These are phyloP conservation scores for Lophiotrema nucula DNA, from an alignment of 495 filamentous ascomycete species.

Conservation along the genomic window DNA sequence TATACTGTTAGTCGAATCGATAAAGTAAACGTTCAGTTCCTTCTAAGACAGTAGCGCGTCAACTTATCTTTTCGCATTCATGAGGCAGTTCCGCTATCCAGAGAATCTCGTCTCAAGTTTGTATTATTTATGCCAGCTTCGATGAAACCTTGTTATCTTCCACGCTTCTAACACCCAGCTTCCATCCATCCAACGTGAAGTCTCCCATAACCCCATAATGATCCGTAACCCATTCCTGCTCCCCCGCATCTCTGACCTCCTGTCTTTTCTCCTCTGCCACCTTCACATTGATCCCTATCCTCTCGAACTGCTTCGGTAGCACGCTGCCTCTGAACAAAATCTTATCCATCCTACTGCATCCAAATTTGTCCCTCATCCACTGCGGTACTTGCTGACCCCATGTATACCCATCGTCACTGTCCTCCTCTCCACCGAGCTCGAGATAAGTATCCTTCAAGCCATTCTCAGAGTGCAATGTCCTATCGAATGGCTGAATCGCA, in stretches of 20 bases:
- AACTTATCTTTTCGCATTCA: too few relatives aligned
- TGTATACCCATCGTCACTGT: conserved; percentile 51
- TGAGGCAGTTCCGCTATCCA: too few relatives aligned
- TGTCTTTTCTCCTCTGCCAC: conserved; percentile 33
- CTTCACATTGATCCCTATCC: conserved; percentile 46
- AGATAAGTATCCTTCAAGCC: conserved; percentile 54
- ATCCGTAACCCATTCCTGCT: conserved; percentile 51
- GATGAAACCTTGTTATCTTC: background rate
- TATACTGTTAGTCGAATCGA: too few relatives aligned
- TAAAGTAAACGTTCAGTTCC: too few relatives aligned
- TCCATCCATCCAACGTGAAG: conserved; percentile 2
- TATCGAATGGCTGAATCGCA: conserved; percentile 55
- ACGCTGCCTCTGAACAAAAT: conserved; percentile 44
- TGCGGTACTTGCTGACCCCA: conserved; percentile 55
- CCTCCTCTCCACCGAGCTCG: conserved; percentile 50
- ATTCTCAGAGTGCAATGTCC: conserved; percentile 47
- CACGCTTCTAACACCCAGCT: background rate
- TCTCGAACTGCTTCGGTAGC: conserved; percentile 38
- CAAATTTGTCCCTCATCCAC: conserved; percentile 40
- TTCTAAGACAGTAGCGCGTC: too few relatives aligned
- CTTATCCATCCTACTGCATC: conserved; percentile 55
- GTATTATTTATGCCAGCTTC: background rate
- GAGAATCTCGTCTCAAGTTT: too few relatives aligned
- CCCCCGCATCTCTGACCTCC: conserved; percentile 30
- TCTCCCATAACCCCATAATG: conserved; percentile 50